Conservation (phyloP, 2,329 filamentous ascomycete species). For the Trichocomaceae sp. region DNA sequence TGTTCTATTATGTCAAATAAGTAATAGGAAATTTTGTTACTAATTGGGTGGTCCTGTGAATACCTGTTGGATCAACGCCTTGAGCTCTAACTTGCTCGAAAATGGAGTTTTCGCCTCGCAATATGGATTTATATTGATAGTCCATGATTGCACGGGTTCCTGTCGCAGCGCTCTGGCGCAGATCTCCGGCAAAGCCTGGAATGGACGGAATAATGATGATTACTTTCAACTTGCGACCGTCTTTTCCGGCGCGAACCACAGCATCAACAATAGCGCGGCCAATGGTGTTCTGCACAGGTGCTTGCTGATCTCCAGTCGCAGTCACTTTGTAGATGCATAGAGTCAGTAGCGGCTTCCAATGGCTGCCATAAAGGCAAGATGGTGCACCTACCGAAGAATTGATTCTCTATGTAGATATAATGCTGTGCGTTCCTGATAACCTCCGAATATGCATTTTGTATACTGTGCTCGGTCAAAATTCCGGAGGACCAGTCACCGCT, state of each 20-base stretch:
- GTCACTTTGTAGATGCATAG: constrained; percentile 48
- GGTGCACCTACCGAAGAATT: constrained; percentile 80
- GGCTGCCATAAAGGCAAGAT: neutral
- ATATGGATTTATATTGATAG: constrained; percentile 95
- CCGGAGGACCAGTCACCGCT: constrained; percentile 92
- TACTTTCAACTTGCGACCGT: constrained; percentile 74
- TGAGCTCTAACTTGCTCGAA: constrained; percentile 67
- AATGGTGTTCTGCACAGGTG: constrained; percentile 79
- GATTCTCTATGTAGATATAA: constrained; percentile 96
- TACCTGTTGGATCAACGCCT: constrained; percentile 63
- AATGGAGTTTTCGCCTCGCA: constrained; percentile 84
- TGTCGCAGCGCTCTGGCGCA: constrained; percentile 72
- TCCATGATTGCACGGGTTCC: constrained; percentile 96
- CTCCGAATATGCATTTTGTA: constrained; percentile 78
- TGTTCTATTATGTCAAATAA: constrained; percentile 47
- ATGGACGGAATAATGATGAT: constrained; percentile 64
- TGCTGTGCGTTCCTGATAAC: constrained; percentile 83
- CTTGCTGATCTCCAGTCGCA: constrained; percentile 80
- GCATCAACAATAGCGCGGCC: constrained; percentile 88
- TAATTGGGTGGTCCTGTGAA: neutral
- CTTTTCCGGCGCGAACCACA: constrained; percentile 67
- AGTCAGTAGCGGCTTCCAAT: constrained; percentile 17
- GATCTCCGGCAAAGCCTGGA: constrained; percentile 87
- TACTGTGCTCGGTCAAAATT: constrained; percentile 75
- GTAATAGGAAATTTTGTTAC: neutral